phyloP scores from a whole-genome alignment of 192 early-diverging fungal species.

The Mortierella alpina region DNA sequence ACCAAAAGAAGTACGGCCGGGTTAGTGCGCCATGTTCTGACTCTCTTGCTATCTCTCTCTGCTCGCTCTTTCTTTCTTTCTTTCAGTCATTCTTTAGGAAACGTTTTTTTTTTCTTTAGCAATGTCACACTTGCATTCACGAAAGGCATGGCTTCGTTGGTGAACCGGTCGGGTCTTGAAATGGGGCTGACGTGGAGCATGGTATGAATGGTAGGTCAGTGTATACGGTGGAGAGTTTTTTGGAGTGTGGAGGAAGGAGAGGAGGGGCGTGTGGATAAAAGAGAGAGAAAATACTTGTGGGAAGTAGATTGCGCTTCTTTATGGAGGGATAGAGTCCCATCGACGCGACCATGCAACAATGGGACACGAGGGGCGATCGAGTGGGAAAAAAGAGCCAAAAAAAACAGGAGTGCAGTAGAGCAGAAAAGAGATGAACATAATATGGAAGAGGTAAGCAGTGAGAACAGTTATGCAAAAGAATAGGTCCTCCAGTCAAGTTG shows the following conservation, averaged over 20 bases:
- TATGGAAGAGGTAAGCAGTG: too few species aligned
- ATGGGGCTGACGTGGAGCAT: conserved; percentile 39
- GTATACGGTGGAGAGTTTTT: not conserved
- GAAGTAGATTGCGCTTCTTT: not conserved
- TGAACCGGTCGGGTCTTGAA: conserved; percentile 25
- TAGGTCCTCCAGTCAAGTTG: too few species aligned
- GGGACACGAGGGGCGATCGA: too few species aligned
- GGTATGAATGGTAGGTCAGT: not conserved
- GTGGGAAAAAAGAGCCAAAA: not conserved
- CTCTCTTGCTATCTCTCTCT: not conserved
- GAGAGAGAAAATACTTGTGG: not conserved
- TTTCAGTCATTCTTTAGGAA: not conserved
- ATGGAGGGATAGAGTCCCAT: not conserved
- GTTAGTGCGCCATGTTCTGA: not conserved
- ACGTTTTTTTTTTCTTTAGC: not conserved
- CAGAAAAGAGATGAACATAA: too few species aligned
- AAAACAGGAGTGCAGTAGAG: too few species aligned
- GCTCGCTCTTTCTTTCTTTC: not conserved
- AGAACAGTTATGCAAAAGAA: too few species aligned
- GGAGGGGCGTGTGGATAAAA: not conserved
- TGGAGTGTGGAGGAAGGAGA: not conserved
- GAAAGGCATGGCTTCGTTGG: conserved; percentile 38
- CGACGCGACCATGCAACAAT: too few species aligned
- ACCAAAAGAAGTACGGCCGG: not conserved
- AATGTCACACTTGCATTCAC: conserved; percentile 32